Evolutionary conservation across 257 asterid species (phyloP).

Genomic region (Solanum paucissectum): DNA sequence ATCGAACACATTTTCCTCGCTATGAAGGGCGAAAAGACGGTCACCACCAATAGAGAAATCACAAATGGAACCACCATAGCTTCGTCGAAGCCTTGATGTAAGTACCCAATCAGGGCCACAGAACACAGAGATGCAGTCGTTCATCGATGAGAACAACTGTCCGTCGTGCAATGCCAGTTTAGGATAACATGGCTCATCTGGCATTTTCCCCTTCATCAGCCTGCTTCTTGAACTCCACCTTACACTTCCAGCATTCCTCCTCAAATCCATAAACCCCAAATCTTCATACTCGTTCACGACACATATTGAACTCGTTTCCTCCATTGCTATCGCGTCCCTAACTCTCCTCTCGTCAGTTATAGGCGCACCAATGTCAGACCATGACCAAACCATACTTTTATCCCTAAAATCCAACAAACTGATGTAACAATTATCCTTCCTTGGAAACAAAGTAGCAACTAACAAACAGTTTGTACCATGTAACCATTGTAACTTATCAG

Average conservation of each 20-base stretch:
- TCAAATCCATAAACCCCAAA: slow-evolving; percentile 81
- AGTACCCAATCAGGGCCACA: slow-evolving; percentile 82
- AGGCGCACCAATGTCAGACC: slow-evolving; percentile 60
- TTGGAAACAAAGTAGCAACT: slow-evolving; percentile 81
- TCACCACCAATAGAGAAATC: slow-evolving; percentile 91
- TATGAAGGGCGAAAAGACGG: slow-evolving; percentile 70
- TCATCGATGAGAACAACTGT: slow-evolving; percentile 81
- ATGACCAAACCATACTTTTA: slow-evolving; percentile 80
- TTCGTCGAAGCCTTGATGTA: slow-evolving; percentile 62
- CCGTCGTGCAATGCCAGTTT: slow-evolving; percentile 74
- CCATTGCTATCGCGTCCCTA: slow-evolving; percentile 86
- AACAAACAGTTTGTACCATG: slow-evolving; percentile 54
- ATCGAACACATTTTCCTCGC: slow-evolving; percentile 85
- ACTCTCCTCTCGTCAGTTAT: slow-evolving; percentile 61
- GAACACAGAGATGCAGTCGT: slow-evolving; percentile 71
- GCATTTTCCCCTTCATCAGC: slow-evolving; percentile 78
- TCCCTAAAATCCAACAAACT: slow-evolving; percentile 77
- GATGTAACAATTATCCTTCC: slow-evolving; percentile 81
- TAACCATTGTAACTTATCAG: slow-evolving; percentile 81
- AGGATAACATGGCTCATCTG: slow-evolving; percentile 82
- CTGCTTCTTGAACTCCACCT: slow-evolving; percentile 93
- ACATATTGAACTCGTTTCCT: slow-evolving; percentile 50
- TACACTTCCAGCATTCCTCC: slow-evolving; percentile 42
- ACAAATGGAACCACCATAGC: slow-evolving; percentile 81
- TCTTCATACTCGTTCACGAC: slow-evolving; percentile 93